phyloP scores from a whole-genome alignment of 495 filamentous ascomycete genomes.

The Neurospora sp. region DNA sequence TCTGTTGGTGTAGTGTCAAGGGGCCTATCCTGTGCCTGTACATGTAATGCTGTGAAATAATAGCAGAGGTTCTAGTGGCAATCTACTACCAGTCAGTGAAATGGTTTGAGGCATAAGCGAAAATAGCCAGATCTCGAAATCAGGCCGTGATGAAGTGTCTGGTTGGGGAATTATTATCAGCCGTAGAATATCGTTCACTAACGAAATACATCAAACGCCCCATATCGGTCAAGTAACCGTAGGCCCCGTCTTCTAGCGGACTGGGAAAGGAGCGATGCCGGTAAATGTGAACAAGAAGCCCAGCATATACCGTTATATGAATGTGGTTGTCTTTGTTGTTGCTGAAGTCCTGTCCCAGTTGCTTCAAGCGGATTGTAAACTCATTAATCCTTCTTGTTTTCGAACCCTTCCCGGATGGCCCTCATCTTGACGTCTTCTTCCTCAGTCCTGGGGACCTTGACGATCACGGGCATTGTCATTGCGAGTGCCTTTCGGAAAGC shows the following conservation, averaged over 20 bases:
- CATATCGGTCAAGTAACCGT: neutral
- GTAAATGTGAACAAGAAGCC: neutral
- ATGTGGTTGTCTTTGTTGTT: neutral
- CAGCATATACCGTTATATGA: neutral
- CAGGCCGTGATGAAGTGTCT: neutral
- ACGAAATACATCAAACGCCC: neutral
- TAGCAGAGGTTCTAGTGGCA: no score
- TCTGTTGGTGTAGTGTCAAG: neutral
- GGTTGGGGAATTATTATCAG: neutral
- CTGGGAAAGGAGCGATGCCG: neutral
- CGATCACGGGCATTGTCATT: constrained; percentile 42
- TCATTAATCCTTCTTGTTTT: neutral
- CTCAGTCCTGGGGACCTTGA: constrained; percentile 48
- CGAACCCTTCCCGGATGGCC: constrained; percentile 8
- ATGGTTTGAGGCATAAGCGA: no score
- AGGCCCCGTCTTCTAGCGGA: neutral
- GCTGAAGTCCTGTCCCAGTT: neutral
- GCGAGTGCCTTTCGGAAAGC: constrained; percentile 47
- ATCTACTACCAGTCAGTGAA: no score
- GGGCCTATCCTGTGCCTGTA: no score
- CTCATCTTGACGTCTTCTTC: constrained; percentile 37
- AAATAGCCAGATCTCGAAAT: no score
- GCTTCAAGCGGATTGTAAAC: neutral
- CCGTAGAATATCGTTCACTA: neutral
- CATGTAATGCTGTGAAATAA: no score